phyloP scores from a whole-genome alignment of 1,284 basidiomycete genomes.

The Puccinia novopanici region DNA sequence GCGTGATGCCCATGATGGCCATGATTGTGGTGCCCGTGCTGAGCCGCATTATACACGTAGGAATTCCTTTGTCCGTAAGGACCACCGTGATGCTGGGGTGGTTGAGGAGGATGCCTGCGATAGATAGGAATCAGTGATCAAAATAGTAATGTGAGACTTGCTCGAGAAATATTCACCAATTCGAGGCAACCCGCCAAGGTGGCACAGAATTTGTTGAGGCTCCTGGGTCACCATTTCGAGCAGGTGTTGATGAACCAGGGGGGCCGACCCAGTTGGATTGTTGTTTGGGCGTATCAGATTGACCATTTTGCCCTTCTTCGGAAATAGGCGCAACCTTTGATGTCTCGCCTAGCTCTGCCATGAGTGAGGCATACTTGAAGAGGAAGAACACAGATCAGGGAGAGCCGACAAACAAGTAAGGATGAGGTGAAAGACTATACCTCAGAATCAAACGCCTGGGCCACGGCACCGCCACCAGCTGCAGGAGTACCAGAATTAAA shows the following conservation, averaged over 20 bases:
- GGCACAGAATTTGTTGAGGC: constrained; percentile 27
- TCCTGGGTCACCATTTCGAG: constrained; percentile 29
- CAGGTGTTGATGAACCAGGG: constrained; percentile 39
- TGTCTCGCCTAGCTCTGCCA: constrained; percentile 95
- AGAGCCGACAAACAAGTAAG: background rate
- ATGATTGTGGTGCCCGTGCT: constrained; percentile 40
- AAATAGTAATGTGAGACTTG: background rate
- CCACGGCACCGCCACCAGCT: constrained; percentile 27
- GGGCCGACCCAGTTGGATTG: constrained; percentile 41
- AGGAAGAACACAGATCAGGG: constrained; percentile 3
- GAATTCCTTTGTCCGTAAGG: constrained; percentile 43
- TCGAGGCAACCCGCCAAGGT: constrained; percentile 46
- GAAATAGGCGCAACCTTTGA: constrained; percentile 44
- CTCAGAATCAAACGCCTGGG: constrained; percentile 50
- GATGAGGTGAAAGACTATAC: constrained; percentile 1
- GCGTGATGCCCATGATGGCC: constrained; percentile 26
- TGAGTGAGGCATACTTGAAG: constrained; percentile 80
- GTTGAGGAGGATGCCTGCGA: constrained; percentile 50
- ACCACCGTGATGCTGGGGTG: constrained; percentile 43
- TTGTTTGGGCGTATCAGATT: constrained; percentile 37
- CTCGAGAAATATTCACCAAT: constrained; percentile 26
- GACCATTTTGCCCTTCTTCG: constrained; percentile 33
- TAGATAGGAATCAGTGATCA: background rate
- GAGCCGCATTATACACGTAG: constrained; percentile 37
- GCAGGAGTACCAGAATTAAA: background rate